Evolutionary conservation across 768 basidiomycete genomes (phyloP).

Genomic region (Auriscalpium vulgare): DNA sequence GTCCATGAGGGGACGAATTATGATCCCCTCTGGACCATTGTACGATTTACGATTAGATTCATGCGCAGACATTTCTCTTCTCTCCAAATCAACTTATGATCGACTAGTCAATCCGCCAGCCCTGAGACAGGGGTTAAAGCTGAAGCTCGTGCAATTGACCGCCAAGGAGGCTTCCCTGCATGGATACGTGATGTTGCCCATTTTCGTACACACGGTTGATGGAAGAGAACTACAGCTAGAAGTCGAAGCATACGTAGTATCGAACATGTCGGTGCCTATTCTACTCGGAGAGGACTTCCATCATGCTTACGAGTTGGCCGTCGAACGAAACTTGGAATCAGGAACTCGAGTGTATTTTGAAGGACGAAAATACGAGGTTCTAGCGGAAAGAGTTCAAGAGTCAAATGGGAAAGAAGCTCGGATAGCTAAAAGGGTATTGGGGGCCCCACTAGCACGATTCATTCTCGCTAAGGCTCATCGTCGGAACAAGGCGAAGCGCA

Average conservation of each 20-base stretch:
- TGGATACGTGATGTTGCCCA: slow-evolving; percentile 20
- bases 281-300: slow-evolving; percentile 19
- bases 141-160: too few relatives aligned
- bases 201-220: slow-evolving; percentile 18
- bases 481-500: neutral
- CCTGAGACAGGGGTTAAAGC: too few relatives aligned
- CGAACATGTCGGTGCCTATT: slow-evolving; percentile 17
- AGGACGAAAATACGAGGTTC: neutral
- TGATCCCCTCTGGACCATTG: neutral
- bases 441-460: neutral
- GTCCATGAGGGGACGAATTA: neutral
- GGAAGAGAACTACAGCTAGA: slow-evolving; percentile 19
- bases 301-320: slow-evolving; percentile 25
- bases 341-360: slow-evolving; percentile 13
- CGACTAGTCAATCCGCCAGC: too few relatives aligned
- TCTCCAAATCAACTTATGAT: neutral
- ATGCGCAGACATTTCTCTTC: neutral
- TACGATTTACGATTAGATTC: neutral
- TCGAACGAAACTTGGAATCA: slow-evolving; percentile 13
- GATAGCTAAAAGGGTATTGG: neutral
- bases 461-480: neutral
- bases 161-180: slow-evolving; percentile 12
- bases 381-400: neutral
- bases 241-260: slow-evolving; percentile 15
- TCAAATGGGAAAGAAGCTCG: neutral